phyloP scores from a whole-genome alignment of 164 flowering plant species.

The Tinospora cordifolia region DNA sequence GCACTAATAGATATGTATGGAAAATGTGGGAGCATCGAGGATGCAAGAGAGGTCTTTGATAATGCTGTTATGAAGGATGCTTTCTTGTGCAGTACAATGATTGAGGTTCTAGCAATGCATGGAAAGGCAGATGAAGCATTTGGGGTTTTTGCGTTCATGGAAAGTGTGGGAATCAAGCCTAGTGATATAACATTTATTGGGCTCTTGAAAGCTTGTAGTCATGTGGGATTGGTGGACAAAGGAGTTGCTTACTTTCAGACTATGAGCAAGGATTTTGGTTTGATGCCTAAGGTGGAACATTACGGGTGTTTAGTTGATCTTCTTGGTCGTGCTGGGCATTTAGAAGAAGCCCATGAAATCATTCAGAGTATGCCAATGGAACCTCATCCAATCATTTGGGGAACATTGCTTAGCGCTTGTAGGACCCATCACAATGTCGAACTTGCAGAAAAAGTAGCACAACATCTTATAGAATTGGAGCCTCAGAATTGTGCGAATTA shows the following conservation, averaged over 20 bases:
- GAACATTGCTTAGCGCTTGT: constrained; percentile 23
- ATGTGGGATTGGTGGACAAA: constrained; percentile 20
- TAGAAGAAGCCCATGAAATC: constrained; percentile 21
- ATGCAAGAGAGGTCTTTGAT: constrained; percentile 19
- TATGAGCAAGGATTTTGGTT: constrained; percentile 21
- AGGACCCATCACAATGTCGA: constrained; percentile 21
- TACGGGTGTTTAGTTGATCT: constrained; percentile 33
- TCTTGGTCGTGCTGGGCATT: constrained; percentile 23
- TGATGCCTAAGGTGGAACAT: constrained; percentile 24
- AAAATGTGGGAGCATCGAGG: too few relatives aligned
- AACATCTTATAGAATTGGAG: constrained; percentile 21
- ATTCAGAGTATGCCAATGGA: constrained; percentile 26
- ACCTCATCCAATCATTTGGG: constrained; percentile 25
- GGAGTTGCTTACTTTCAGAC: constrained; percentile 20
- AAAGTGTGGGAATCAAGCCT: constrained; percentile 16
- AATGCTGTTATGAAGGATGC: constrained; percentile 14
- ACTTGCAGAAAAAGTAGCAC: constrained; percentile 22
- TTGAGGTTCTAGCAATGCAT: constrained; percentile 21
- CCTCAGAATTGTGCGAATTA: constrained; percentile 21
- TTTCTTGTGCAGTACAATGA: constrained; percentile 28
- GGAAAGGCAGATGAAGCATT: constrained; percentile 27
- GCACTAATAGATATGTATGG: constrained; percentile 29
- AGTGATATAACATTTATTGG: constrained; percentile 30
- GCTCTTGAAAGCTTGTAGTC: constrained; percentile 27
- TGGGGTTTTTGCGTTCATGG: constrained; percentile 19